Percentiles rank a stretch among this genome's conserved stretches.
These are phyloP conservation scores for Triadica sebifera DNA, from an alignment of 345 rosid genomes.

Conservation along the genomic window DNA sequence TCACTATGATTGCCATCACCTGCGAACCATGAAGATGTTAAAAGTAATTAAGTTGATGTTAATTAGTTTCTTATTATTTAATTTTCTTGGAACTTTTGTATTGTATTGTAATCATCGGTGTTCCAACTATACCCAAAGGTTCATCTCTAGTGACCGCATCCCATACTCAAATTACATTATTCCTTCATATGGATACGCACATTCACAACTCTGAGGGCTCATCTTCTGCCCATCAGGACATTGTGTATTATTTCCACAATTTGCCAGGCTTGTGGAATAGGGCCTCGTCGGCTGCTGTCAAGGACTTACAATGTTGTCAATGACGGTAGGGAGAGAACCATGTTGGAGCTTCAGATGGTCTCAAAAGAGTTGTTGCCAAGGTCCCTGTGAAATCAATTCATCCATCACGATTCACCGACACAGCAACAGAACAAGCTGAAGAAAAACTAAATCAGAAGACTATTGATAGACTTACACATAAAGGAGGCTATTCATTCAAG, in stretches of 20 bases:
- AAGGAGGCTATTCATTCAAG: slow-evolving; percentile 65
- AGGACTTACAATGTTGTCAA: slow-evolving; percentile 73
- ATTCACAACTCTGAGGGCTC: slow-evolving; percentile 92
- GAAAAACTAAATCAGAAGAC: neutral
- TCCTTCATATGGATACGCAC: slow-evolving; percentile 85
- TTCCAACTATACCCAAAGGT: slow-evolving; percentile 65
- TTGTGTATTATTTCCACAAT: slow-evolving; percentile 53
- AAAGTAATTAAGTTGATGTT: neutral
- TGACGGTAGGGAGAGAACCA: slow-evolving; percentile 89
- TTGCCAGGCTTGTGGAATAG: slow-evolving; percentile 71
- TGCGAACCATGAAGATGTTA: neutral
- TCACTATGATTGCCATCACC: neutral
- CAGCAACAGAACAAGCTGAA: slow-evolving; percentile 2
- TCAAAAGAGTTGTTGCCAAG: slow-evolving; percentile 81
- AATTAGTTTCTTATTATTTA: too few species aligned
- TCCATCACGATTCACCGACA: slow-evolving; percentile 1
- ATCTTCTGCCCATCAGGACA: slow-evolving; percentile 68
- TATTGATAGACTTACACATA: slow-evolving; percentile 57
- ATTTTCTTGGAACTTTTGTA: too few species aligned
- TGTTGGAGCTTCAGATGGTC: slow-evolving; percentile 58
- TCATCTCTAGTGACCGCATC: slow-evolving; percentile 66
- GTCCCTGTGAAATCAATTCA: slow-evolving; percentile 50
- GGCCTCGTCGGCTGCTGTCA: slow-evolving; percentile 47
- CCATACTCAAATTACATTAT: slow-evolving; percentile 66
- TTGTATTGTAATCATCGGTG: slow-evolving; percentile 62